Evolutionary conservation across 2,329 filamentous ascomycete species (phyloP).

Genomic region (Ceratocystis cubensis): DNA sequence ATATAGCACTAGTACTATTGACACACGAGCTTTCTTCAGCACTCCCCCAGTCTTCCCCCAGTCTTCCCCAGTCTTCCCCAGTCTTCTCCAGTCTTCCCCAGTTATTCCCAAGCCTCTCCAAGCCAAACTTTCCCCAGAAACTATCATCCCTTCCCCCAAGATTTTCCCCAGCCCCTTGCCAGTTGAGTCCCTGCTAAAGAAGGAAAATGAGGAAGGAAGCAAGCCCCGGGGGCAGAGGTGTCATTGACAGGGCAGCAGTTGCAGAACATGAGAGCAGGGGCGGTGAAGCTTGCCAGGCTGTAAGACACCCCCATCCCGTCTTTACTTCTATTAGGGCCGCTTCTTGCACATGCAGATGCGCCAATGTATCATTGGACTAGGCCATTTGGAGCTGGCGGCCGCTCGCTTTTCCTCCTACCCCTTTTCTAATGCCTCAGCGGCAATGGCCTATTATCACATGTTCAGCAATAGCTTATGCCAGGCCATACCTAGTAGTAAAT

Average conservation of each 20-base stretch:
- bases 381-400: neutral
- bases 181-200: neutral
- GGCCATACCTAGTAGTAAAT: neutral
- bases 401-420: neutral
- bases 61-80: neutral
- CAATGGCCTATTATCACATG: neutral
- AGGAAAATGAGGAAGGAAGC: neutral
- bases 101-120: neutral
- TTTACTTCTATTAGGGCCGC: neutral
- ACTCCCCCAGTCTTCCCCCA: too few relatives aligned
- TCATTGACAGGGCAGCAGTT: neutral
- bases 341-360: neutral
- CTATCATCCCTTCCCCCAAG: neutral
- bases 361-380: neutral
- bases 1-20: neutral
- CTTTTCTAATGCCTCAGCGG: neutral
- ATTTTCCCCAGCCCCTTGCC: neutral
- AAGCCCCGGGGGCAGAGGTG: neutral
- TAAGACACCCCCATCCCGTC: neutral
- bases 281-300: neutral
- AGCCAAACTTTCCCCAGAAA: neutral
- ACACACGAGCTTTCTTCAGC: neutral
- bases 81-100: conserved; percentile 1
- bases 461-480: neutral
- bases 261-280: neutral